Base-by-base conservation (phyloP, 768 basidiomycete genomes). In the Phaeotremella skinneri region DNA sequence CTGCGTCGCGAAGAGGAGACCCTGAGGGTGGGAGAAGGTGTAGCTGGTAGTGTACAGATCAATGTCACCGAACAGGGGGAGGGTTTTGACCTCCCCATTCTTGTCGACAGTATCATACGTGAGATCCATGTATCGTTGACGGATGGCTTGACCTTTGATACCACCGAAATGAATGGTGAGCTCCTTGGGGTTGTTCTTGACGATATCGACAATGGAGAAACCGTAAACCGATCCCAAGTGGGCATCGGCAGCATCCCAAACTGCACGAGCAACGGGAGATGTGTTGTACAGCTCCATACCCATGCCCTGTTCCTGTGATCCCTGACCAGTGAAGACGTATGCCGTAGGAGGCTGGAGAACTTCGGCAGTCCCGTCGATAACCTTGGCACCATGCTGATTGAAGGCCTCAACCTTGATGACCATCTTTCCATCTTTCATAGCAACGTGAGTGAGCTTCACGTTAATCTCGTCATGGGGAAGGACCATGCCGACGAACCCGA, bases 81-180 rank as follows among this genome's bases (percentile, higher is more conserved):
- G 86, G 0, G 91, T 97, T 82, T 92, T 93, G 77, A 97, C 85
- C 71, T 88, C 87, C 56, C 94, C 94, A 69, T 93, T 91, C 80
- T 90, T 91, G 79, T 96, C 94, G 83, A 90, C 88, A 0, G 91
- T 87, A 74, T 97, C 93, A 80, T 97, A 98, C 3, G 89, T 88
- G 89, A 99, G 96, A 67, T 93, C 92, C 91, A 98, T 98, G 80
- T 99, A 99, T n/a, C 96, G 86, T 70, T 93, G 89, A 27, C 96
- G 89, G 64, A 98, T 98, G 2, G 87, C 93, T 76, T 98, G 94
- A 39, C 96, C 96, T 80, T 97, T 97, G 78, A 98, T 90, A 75
- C 96, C 96, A 81, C 96, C 96, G 66, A 99, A 99, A 78, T 99
- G 94, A 67, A 99, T 87, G 0, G 92, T 99, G 82, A 97, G 91